phyloP scores from a whole-genome alignment of 2,329 filamentous ascomycete genomes.

The Elsinoe fawcettii region DNA sequence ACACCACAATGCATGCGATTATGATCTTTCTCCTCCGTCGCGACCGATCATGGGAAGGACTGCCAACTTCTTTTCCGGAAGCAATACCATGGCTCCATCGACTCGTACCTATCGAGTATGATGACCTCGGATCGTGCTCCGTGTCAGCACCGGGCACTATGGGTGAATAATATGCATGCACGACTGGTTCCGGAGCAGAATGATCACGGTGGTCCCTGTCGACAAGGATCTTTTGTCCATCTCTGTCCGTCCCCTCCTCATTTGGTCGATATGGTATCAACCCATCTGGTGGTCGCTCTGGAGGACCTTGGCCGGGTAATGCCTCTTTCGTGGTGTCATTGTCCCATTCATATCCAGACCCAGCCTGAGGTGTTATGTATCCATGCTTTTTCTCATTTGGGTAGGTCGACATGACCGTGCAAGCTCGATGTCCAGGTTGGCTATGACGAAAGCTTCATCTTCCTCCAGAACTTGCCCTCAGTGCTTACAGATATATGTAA shows the following conservation, averaged over 20 bases:
- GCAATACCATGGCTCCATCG: neutral
- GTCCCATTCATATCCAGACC: neutral
- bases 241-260: neutral
- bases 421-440: neutral
- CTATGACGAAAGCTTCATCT: neutral
- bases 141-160: neutral
- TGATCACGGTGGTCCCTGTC: neutral
- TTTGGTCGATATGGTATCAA: neutral
- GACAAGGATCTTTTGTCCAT: neutral
- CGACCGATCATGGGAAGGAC: neutral
- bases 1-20: neutral
- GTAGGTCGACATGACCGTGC: neutral
- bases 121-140: neutral
- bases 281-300: neutral
- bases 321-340: slow-evolving; percentile 1
- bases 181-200: neutral
- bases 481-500: neutral
- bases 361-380: neutral
- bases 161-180: neutral
- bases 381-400: neutral
- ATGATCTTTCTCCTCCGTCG: neutral
- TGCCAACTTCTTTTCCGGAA: neutral
- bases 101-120: neutral
- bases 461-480: neutral
- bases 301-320: neutral